A percentile compares a stretch with the other conserved stretches of the same genome.
These are phyloP conservation scores for Coemansia furcata DNA, from an alignment of 192 early-diverging fungal species.

Conservation along the genomic window DNA sequence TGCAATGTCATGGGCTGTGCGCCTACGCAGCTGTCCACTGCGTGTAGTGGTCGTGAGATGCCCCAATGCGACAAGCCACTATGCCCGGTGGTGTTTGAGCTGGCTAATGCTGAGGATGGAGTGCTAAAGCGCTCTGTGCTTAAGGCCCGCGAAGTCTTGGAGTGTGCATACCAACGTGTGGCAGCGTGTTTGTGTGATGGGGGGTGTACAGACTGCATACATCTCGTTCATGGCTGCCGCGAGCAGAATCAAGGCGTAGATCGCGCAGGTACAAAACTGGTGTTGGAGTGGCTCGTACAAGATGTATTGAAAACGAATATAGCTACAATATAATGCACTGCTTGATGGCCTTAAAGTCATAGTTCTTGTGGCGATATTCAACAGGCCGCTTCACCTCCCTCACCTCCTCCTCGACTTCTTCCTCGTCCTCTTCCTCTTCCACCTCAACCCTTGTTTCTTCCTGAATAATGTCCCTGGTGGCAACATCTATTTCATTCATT, in stretches of 20 bases:
- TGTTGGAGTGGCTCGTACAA: slow-evolving; percentile 5
- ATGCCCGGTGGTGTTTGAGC: slow-evolving; percentile 26
- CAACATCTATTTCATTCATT: background rate
- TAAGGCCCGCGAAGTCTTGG: background rate
- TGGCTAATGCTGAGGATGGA: background rate
- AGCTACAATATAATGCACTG: background rate
- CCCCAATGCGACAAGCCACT: slow-evolving; percentile 3
- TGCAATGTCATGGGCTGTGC: background rate
- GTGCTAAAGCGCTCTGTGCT: background rate
- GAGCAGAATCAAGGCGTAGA: slow-evolving; percentile 21
- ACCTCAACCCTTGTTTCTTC: background rate
- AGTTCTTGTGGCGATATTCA: background rate
- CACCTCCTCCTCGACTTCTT: background rate
- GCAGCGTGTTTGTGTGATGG: background rate
- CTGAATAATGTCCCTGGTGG: no score
- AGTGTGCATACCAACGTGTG: background rate
- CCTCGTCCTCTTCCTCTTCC: background rate
- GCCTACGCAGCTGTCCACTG: slow-evolving; percentile 8
- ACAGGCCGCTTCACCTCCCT: background rate
- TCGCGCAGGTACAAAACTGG: slow-evolving; percentile 4
- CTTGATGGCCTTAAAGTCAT: background rate
- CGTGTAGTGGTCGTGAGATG: slow-evolving; percentile 24
- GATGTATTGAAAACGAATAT: background rate
- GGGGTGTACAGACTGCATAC: slow-evolving; percentile 20
- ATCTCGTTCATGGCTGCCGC: slow-evolving; percentile 2